Percentiles rank a stretch among this genome's conserved stretches.
Evolutionary conservation across 1,139 yeast genomes (phyloP).

Genomic region (Williopsis jadinii): DNA sequence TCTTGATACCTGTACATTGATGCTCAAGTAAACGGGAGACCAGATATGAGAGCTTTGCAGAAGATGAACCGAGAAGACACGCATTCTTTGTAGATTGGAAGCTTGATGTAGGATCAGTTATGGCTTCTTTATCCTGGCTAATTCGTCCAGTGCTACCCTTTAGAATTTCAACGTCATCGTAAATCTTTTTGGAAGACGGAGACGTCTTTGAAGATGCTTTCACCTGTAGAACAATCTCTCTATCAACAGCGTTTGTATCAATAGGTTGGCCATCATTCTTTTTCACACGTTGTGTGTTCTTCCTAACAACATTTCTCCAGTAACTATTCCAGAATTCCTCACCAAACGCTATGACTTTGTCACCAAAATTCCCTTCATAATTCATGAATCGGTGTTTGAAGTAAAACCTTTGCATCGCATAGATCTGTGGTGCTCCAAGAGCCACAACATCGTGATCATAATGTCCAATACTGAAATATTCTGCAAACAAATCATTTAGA

Average conservation of each 20-base stretch:
- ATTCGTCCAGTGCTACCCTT: constrained; percentile 8
- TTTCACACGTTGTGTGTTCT: constrained; percentile 24
- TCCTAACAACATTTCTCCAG: constrained; percentile 38
- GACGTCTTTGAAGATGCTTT: constrained; percentile 12
- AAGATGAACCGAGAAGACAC: constrained; percentile 47
- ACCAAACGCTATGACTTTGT: constrained; percentile 29
- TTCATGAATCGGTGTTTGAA: constrained; percentile 42
- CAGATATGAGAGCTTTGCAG: constrained; percentile 55
- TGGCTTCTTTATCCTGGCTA: not conserved
- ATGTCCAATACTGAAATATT: constrained; percentile 37
- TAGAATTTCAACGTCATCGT: constrained; percentile 4
- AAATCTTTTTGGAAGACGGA: constrained; percentile 4
- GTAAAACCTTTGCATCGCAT: constrained; percentile 43
- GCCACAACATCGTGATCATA: constrained; percentile 29
- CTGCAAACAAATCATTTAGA: constrained; percentile 34
- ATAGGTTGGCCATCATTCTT: constrained; percentile 20
- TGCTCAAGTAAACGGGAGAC: constrained; percentile 47
- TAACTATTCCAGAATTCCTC: constrained; percentile 45
- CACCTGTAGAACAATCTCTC: constrained; percentile 15
- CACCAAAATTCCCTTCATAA: constrained; percentile 21
- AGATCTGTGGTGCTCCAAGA: constrained; percentile 57
- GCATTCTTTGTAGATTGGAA: constrained; percentile 16
- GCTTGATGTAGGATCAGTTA: constrained; percentile 2
- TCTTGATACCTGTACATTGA: constrained; percentile 38
- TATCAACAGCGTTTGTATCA: constrained; percentile 11